These are phyloP conservation scores for Rhodotorula sp. DNA, from an alignment of 1,284 basidiomycete genomes.

Conservation along the genomic window DNA sequence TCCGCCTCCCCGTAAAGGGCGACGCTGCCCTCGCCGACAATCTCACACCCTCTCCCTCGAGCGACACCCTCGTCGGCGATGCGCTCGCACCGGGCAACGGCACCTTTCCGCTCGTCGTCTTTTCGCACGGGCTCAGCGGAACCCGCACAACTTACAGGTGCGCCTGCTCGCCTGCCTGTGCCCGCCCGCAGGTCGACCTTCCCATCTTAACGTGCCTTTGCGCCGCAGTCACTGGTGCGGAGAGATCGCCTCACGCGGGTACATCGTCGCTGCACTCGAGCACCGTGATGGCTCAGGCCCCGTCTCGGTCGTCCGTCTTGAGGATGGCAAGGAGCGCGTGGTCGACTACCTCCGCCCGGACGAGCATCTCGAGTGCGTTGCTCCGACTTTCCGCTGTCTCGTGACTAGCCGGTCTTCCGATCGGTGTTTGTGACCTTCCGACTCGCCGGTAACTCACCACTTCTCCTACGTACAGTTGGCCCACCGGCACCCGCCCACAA, in stretches of 20 bases:
- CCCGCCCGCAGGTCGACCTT: too few species aligned
- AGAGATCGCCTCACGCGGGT: conserved; percentile 69
- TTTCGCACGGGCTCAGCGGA: conserved; percentile 79
- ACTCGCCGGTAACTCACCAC: too few species aligned
- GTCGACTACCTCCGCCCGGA: conserved; percentile 57
- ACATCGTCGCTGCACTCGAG: conserved; percentile 72
- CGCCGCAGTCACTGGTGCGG: conserved; percentile 65
- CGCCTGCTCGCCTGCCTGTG: background rate
- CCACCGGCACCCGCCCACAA: conserved; percentile 47
- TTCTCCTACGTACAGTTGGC: conserved; percentile 35
- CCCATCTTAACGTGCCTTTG: background rate
- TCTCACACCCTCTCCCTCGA: background rate
- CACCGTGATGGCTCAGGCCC: conserved; percentile 74
- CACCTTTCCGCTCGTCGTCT: conserved; percentile 65
- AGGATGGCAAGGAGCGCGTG: conserved; percentile 23
- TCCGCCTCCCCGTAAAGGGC: conserved; percentile 16
- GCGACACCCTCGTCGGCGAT: conserved; percentile 9
- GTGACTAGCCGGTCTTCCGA: too few species aligned
- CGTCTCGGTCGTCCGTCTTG: conserved; percentile 48
- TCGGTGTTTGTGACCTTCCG: too few species aligned
- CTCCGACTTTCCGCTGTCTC: background rate
- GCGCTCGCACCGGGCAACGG: background rate
- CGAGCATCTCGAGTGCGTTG: conserved; percentile 59
- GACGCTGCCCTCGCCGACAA: conserved; percentile 16
- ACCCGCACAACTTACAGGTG: conserved; percentile 63